Conservation (phyloP, 495 filamentous ascomycete genomes). For the Hyaloscypha finlandica region DNA sequence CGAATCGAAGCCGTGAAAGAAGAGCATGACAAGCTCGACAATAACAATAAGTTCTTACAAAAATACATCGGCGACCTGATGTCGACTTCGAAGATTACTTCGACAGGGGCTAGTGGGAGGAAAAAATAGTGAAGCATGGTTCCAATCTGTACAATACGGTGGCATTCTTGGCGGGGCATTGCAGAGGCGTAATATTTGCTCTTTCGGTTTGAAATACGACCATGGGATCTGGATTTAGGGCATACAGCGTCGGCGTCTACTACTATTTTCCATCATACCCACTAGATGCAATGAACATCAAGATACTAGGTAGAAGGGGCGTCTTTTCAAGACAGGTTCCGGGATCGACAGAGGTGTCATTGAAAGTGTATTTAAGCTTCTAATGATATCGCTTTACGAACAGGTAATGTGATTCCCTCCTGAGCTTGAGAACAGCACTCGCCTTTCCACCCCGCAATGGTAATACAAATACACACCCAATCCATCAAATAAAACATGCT, state of each 20-base stretch:
- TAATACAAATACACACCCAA: neutral
- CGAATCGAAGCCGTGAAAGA: constrained; percentile 91
- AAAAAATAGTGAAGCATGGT: constrained; percentile 45
- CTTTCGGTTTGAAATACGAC: constrained; percentile 6
- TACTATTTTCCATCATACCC: constrained; percentile 28
- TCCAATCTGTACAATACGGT: neutral
- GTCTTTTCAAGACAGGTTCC: neutral
- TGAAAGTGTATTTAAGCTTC: constrained; percentile 21
- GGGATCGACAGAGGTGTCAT: neutral
- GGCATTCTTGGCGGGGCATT: constrained; percentile 18
- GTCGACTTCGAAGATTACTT: constrained; percentile 79
- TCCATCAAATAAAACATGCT: too few relatives aligned
- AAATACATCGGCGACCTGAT: constrained; percentile 85
- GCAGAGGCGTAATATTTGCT: constrained; percentile 17
- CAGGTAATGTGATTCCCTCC: neutral
- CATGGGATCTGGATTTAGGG: constrained; percentile 14
- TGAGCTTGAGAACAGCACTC: neutral
- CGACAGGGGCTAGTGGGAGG: constrained; percentile 45
- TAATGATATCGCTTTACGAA: constrained; percentile 20
- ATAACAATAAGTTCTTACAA: constrained; percentile 91
- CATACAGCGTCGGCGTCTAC: constrained; percentile 31
- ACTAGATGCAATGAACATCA: constrained; percentile 13
- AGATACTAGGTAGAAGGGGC: constrained; percentile 8
- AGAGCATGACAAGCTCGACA: constrained; percentile 93
- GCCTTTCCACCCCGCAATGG: neutral